A percentile compares a stretch with the other conserved stretches of the same genome.
These are phyloP conservation scores for Heliamphora exappendiculata DNA, from an alignment of 148 eudicot genomes.

Conservation along the genomic window DNA sequence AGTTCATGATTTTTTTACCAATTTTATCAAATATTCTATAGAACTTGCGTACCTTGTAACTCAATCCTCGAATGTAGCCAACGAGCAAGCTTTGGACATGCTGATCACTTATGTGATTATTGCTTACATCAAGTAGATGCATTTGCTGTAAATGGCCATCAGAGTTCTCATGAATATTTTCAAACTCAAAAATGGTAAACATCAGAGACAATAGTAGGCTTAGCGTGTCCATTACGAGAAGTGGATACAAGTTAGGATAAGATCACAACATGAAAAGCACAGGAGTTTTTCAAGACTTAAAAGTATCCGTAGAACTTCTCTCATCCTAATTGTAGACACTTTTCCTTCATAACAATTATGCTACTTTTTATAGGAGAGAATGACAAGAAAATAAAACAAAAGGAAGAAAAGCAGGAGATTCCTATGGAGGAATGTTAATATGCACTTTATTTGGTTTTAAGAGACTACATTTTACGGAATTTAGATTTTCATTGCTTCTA, in stretches of 20 bases:
- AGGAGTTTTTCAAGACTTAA: background rate
- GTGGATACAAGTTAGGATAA: background rate
- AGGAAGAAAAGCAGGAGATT: background rate
- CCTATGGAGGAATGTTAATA: too few species aligned
- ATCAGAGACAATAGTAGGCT: background rate
- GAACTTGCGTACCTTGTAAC: slow-evolving; percentile 28
- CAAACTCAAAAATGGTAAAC: background rate
- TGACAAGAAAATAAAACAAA: background rate
- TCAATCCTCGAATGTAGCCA: slow-evolving; percentile 64
- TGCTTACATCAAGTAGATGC: slow-evolving; percentile 30
- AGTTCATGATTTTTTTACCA: too few species aligned
- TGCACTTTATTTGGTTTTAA: too few species aligned
- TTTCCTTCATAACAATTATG: background rate
- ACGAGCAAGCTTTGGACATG: slow-evolving; percentile 39
- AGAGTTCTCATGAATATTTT: background rate
- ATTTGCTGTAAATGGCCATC: slow-evolving; percentile 31
- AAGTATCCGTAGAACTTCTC: background rate
- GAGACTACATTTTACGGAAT: background rate
- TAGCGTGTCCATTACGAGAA: background rate
- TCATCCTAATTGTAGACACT: background rate
- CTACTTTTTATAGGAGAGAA: background rate
- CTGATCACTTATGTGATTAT: slow-evolving; percentile 18
- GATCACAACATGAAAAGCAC: background rate
- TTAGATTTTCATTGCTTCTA: background rate
- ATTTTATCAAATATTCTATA: too few species aligned